A percentile compares a stretch with the other conserved stretches of the same genome.
phyloP scores from a whole-genome alignment of 129 eudicot species.

The Mikania micrantha region DNA sequence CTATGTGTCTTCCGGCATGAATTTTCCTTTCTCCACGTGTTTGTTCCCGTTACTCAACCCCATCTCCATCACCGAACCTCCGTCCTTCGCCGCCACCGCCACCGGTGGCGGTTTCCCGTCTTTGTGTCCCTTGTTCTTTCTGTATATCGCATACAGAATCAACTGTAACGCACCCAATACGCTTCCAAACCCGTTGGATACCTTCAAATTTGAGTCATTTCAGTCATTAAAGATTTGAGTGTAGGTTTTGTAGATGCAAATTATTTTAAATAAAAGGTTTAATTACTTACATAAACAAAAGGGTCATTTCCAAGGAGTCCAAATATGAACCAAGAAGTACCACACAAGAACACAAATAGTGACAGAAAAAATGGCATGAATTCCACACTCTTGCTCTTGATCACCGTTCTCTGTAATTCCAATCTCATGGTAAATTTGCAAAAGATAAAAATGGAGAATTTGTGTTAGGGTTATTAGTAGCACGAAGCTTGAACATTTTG shows the following conservation, averaged over 20 bases:
- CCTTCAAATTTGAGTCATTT: slow-evolving; percentile 24
- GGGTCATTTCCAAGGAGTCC: slow-evolving; percentile 82
- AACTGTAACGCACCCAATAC: slow-evolving; percentile 68
- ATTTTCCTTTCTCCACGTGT: not conserved
- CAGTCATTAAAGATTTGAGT: no score
- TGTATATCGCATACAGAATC: slow-evolving; percentile 64
- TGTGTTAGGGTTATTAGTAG: no score
- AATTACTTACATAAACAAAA: slow-evolving; percentile 40
- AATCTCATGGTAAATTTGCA: no score
- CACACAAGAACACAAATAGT: slow-evolving; percentile 67
- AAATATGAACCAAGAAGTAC: slow-evolving; percentile 77
- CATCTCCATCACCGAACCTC: slow-evolving; percentile 37
- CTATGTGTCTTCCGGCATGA: not conserved
- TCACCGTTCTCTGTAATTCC: slow-evolving; percentile 50
- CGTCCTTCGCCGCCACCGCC: not conserved
- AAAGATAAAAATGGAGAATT: no score
- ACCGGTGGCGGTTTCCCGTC: not conserved
- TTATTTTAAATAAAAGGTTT: slow-evolving; percentile 20
- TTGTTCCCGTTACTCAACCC: slow-evolving; percentile 27
- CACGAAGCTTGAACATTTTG: no score
- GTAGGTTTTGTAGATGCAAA: not conserved
- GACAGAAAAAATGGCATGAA: slow-evolving; percentile 85
- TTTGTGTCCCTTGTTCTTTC: slow-evolving; percentile 37
- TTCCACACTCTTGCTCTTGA: slow-evolving; percentile 75
- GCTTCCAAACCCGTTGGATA: slow-evolving; percentile 78